Conservation (phyloP, 306 rosid genomes). For the Cyclanthera cordifolia region DNA sequence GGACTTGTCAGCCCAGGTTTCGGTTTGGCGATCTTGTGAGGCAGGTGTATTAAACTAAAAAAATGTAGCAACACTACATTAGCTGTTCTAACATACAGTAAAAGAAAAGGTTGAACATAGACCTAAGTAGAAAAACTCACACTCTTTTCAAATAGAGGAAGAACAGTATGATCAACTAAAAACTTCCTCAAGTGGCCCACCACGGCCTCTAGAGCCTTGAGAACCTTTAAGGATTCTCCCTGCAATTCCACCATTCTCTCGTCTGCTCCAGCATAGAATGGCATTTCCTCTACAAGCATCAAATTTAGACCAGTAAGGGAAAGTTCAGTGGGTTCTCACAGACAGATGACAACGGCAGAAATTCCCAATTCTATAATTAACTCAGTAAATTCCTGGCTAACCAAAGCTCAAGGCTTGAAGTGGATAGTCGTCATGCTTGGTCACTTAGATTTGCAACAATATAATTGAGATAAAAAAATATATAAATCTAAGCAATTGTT, state of each 20-base stretch:
- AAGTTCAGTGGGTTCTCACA: neutral
- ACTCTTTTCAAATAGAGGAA: conserved; percentile 87
- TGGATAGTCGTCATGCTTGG: neutral
- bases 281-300: conserved; percentile 60
- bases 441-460: neutral
- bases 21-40: conserved; percentile 62
- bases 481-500: neutral
- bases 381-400: neutral
- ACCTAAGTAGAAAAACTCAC: conserved; percentile 44
- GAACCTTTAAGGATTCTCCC: conserved; percentile 84
- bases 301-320: neutral
- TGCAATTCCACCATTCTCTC: conserved; percentile 94
- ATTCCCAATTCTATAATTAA: neutral
- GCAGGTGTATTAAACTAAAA: conserved; percentile 39
- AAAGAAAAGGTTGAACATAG: conserved; percentile 4
- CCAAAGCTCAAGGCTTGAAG: conserved; percentile 3
- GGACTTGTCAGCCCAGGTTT: conserved; percentile 56
- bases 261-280: conserved; percentile 68
- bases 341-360: neutral
- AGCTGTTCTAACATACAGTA: neutral
- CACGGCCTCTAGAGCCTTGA: conserved; percentile 76
- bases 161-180: conserved; percentile 82
- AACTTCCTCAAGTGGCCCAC: conserved; percentile 81
- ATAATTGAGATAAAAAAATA: neutral
- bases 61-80: conserved; percentile 8